phyloP scores from a whole-genome alignment of 768 basidiomycete species.

The Leucogyrophana mollusca region DNA sequence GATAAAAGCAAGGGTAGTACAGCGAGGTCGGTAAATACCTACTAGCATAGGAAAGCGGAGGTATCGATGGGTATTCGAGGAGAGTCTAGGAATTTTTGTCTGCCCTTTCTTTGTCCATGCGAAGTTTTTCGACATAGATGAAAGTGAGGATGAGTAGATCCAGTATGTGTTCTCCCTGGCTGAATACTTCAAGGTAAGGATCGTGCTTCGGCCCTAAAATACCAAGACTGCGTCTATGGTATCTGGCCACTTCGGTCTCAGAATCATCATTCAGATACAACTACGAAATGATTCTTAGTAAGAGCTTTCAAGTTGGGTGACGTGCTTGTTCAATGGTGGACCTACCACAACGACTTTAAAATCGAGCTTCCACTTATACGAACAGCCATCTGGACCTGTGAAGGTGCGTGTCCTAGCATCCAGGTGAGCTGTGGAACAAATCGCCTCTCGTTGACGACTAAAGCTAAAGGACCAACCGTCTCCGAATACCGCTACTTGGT shows the following conservation, averaged over 20 bases:
- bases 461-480: conserved; percentile 1
- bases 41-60: too few species aligned
- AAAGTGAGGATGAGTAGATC: conserved; percentile 34
- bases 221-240: conserved; percentile 16
- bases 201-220: conserved; percentile 16
- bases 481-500: conserved; percentile 8
- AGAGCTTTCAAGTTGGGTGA: too few species aligned
- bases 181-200: conserved; percentile 25
- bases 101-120: conserved; percentile 19
- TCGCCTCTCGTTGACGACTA: too few species aligned
- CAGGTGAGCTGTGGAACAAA: neutral
- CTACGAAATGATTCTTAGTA: conserved; percentile 3
- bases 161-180: conserved; percentile 23
- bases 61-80: too few species aligned
- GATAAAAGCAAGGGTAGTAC: too few species aligned
- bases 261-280: conserved; percentile 14
- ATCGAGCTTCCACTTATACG: conserved; percentile 34
- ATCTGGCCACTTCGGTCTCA: conserved; percentile 13
- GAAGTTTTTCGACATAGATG: conserved; percentile 27
- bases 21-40: too few species aligned
- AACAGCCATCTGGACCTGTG: conserved; percentile 28
- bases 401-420: conserved; percentile 27
- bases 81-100: too few species aligned
- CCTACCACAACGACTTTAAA: conserved; percentile 16
- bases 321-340: conserved; percentile 5